Conservation (phyloP, 192 early-diverging fungal genomes). For the Phycomyces blakesleeanus region DNA sequence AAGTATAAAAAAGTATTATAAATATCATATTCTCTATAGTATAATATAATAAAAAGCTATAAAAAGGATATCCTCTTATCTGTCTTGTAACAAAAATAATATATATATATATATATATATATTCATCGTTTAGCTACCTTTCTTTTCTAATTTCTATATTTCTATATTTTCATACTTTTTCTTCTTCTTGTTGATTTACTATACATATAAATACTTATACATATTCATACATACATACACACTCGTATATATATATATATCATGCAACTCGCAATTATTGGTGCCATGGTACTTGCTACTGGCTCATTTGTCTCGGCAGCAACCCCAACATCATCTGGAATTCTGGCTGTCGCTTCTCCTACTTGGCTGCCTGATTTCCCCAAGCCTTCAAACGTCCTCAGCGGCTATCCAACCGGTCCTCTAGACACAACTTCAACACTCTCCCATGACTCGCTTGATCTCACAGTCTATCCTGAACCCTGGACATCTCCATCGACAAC, state of each 20-base stretch:
- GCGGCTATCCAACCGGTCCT: slow-evolving; percentile 12
- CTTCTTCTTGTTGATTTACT: no score
- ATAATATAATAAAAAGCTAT: no score
- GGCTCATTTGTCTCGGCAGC: slow-evolving; percentile 8
- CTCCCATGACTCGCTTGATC: slow-evolving; percentile 2
- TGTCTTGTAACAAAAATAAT: no score
- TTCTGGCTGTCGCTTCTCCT: slow-evolving; percentile 21
- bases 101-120: no score
- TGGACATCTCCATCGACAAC: slow-evolving; percentile 25
- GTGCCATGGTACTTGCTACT: not conserved
- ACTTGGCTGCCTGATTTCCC: slow-evolving; percentile 25
- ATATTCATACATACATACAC: no score
- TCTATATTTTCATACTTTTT: no score
- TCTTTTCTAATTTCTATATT: no score
- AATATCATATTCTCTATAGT: no score
- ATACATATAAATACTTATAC: no score
- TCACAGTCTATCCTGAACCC: slow-evolving; percentile 25
- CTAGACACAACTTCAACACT: slow-evolving; percentile 3
- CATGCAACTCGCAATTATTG: slow-evolving; percentile 12
- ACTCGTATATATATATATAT: no score
- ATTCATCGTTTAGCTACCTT: no score
- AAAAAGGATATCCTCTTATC: not conserved
- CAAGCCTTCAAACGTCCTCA: slow-evolving; percentile 3
- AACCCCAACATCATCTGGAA: not conserved
- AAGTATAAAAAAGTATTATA: no score